A percentile compares a stretch with the other conserved stretches of the same genome.
These are phyloP conservation scores for Mortierella antarctica DNA, from an alignment of 192 early-diverging fungal species.

Conservation along the genomic window DNA sequence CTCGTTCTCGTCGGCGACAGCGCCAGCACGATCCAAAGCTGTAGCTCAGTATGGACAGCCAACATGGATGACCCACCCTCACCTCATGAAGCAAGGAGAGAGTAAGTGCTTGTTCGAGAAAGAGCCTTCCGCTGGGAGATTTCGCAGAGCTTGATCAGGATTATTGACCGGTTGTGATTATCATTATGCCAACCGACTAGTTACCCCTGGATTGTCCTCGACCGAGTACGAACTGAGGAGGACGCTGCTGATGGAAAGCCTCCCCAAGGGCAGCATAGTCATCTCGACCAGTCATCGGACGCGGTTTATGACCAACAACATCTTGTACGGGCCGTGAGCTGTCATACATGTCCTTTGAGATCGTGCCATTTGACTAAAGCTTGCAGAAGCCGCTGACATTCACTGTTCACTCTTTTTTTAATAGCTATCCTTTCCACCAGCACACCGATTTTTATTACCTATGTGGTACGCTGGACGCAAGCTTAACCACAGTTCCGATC, in stretches of 20 bases:
- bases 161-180: not conserved
- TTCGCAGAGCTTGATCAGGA: not conserved
- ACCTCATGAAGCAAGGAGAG: slow-evolving; percentile 79
- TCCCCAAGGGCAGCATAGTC: slow-evolving; percentile 75
- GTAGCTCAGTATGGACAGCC: slow-evolving; percentile 79
- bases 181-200: slow-evolving; percentile 28
- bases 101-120: slow-evolving; percentile 48
- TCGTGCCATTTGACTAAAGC: not conserved
- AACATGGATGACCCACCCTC: slow-evolving; percentile 82
- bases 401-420: not conserved
- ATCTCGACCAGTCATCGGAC: slow-evolving; percentile 80
- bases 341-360: no score
- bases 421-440: slow-evolving; percentile 91
- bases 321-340: slow-evolving; percentile 70
- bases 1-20: slow-evolving; percentile 8
- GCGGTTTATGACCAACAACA: slow-evolving; percentile 88
- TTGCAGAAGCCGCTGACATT: not conserved
- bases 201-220: slow-evolving; percentile 81
- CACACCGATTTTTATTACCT: slow-evolving; percentile 93
- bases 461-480: slow-evolving; percentile 42
- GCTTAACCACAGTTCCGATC: no score
- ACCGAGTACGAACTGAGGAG: slow-evolving; percentile 86
- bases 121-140: not conserved
- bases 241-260: slow-evolving; percentile 64
- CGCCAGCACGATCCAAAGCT: not conserved